Percentiles rank a stretch among this genome's conserved stretches.
Evolutionary conservation across 257 asterid species (phyloP).

Genomic region (Solanum bulbocastanum): DNA sequence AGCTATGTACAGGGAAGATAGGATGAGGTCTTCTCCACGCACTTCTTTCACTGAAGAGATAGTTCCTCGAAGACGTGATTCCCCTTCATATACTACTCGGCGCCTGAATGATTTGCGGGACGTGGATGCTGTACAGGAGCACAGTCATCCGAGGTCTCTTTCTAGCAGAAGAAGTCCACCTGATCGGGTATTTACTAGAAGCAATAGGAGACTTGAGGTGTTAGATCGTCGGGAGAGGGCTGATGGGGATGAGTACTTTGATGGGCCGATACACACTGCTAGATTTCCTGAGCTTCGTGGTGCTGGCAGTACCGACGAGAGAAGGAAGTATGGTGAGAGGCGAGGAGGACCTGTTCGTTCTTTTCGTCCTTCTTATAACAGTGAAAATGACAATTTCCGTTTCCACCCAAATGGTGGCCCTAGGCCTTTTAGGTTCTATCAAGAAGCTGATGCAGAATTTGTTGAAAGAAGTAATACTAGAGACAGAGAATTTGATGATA

Average conservation of each 20-base stretch:
- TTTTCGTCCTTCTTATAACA: slow-evolving; percentile 38
- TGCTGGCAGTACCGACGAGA: slow-evolving; percentile 49
- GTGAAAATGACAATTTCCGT: slow-evolving; percentile 39
- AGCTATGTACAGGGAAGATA: slow-evolving; percentile 41
- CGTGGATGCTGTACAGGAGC: slow-evolving; percentile 46
- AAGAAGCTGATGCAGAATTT: slow-evolving; percentile 44
- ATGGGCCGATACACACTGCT: slow-evolving; percentile 29
- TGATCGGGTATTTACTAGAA: slow-evolving; percentile 31
- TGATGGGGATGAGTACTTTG: slow-evolving; percentile 43
- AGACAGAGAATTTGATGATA: slow-evolving; percentile 75
- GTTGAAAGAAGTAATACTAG: slow-evolving; percentile 52
- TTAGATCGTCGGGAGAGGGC: slow-evolving; percentile 54
- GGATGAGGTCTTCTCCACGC: slow-evolving; percentile 73
- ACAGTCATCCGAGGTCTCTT: slow-evolving; percentile 34
- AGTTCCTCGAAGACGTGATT: slow-evolving; percentile 55
- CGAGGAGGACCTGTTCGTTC: slow-evolving; percentile 34
- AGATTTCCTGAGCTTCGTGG: slow-evolving; percentile 36
- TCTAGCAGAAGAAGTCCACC: slow-evolving; percentile 51
- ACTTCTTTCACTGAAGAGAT: slow-evolving; percentile 57
- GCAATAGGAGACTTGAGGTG: slow-evolving; percentile 41
- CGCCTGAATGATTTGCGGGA: slow-evolving; percentile 48
- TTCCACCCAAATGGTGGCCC: slow-evolving; percentile 48
- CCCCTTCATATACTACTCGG: slow-evolving; percentile 45
- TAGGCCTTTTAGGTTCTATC: slow-evolving; percentile 54
- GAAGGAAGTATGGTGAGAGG: slow-evolving; percentile 66